Evolutionary conservation across 2,329 filamentous ascomycete genomes (phyloP).

Genomic region (Calonectria pseudoreteaudii): DNA sequence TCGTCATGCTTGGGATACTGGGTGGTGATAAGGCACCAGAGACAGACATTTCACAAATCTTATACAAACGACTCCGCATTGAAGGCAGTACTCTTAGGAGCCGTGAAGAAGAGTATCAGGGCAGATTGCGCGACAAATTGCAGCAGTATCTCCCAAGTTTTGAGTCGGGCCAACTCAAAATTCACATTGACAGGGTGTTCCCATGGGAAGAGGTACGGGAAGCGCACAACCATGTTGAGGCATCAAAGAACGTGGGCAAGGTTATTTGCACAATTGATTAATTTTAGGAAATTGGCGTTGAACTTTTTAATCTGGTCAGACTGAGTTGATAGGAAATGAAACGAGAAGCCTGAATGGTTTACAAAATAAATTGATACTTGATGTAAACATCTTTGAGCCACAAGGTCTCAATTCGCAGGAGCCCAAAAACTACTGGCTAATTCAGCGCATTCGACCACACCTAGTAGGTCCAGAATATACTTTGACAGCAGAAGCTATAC

Average conservation of each 20-base stretch:
- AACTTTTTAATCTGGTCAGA: no score
- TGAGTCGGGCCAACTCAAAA: slow-evolving; percentile 76
- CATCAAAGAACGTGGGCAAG: slow-evolving; percentile 76
- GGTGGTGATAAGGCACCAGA: slow-evolving; percentile 75
- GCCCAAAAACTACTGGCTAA: no score
- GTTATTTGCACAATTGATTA: slow-evolving; percentile 61
- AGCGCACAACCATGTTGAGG: slow-evolving; percentile 77
- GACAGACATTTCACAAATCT: slow-evolving; percentile 76
- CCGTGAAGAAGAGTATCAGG: slow-evolving; percentile 82
- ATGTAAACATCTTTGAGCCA: no score
- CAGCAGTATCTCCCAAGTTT: slow-evolving; percentile 82
- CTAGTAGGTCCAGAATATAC: no score
- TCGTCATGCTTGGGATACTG: slow-evolving; percentile 80
- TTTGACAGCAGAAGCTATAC: no score
- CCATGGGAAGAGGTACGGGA: slow-evolving; percentile 78
- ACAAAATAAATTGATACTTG: no score
- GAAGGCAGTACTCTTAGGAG: slow-evolving; percentile 86
- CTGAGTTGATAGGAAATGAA: no score
- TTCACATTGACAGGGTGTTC: slow-evolving; percentile 83
- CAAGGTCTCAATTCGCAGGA: no score
- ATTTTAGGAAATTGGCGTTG: no score
- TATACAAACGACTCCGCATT: slow-evolving; percentile 80
- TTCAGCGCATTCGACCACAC: no score
- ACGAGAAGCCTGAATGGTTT: no score
- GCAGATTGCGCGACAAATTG: slow-evolving; percentile 76